A percentile compares a stretch with the other conserved stretches of the same genome.
Conservation (phyloP, 805 yeast species). For the Lipomyces kockii region DNA sequence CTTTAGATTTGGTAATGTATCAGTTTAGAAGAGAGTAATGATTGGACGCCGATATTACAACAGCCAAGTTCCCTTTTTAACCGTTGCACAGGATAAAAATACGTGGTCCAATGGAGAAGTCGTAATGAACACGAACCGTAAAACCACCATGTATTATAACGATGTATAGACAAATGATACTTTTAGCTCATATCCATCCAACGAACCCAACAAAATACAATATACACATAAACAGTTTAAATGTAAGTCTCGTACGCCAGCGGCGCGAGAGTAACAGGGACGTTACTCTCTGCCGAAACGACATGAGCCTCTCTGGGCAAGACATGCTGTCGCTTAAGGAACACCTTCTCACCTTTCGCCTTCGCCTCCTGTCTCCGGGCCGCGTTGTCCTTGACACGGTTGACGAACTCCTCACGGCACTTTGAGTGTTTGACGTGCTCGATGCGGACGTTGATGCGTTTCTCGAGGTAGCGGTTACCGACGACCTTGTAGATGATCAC, state of each 20-base stretch:
- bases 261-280: conserved; percentile 98
- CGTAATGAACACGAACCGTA: not conserved
- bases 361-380: conserved; percentile 92
- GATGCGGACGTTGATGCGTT: conserved; percentile 97
- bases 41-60: too few species aligned
- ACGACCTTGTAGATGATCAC: conserved; percentile 97
- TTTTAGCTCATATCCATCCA: conserved; percentile 1
- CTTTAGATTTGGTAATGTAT: not conserved
- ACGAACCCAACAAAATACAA: conserved; percentile 11
- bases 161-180: conserved; percentile 1
- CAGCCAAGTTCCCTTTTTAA: not conserved
- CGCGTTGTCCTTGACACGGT: conserved; percentile 97
- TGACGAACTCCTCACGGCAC: conserved; percentile 98
- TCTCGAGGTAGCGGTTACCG: conserved; percentile 98
- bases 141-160: not conserved
- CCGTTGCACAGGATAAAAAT: not conserved
- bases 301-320: conserved; percentile 93
- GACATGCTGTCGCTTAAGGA: conserved; percentile 97
- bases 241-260: conserved; percentile 99
- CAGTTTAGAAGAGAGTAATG: not conserved
- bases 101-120: not conserved
- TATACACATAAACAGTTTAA: conserved; percentile 51
- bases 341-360: conserved; percentile 86
- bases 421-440: conserved; percentile 99
- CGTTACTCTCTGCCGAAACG: conserved; percentile 78